Conservation (phyloP, 805 yeast genomes). For the Metschnikowia corniflorae region DNA sequence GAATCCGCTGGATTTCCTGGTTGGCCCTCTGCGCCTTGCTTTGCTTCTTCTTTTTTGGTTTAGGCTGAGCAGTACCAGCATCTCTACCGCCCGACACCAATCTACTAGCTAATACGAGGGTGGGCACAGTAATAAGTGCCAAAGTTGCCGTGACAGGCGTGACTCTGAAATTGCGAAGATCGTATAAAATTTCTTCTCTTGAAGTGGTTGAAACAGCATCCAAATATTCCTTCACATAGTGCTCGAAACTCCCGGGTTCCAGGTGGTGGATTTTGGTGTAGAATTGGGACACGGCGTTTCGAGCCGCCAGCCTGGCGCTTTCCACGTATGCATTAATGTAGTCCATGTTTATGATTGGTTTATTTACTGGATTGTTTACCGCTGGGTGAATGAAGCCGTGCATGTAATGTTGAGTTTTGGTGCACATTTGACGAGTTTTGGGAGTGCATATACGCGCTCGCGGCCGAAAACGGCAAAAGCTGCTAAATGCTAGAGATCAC, state of each 20-base stretch:
- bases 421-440: too few relatives aligned
- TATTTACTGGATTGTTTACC: too few relatives aligned
- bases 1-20: conserved; percentile 34
- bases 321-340: conserved; percentile 6
- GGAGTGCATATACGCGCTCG: too few relatives aligned
- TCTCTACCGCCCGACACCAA: conserved; percentile 13
- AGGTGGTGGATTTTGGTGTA: conserved; percentile 4
- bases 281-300: conserved; percentile 3
- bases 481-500: too few relatives aligned
- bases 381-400: too few relatives aligned
- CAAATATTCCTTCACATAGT: conserved; percentile 12
- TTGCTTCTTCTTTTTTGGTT: conserved; percentile 34
- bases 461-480: too few relatives aligned
- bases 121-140: conserved; percentile 28
- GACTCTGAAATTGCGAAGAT: conserved; percentile 26
- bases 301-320: conserved; percentile 7
- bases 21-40: conserved; percentile 41
- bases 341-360: conserved; percentile 11
- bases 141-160: conserved; percentile 35
- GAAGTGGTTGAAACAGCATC: conserved; percentile 13
- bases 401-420: too few relatives aligned
- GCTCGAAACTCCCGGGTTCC: conserved; percentile 5
- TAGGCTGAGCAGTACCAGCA: conserved; percentile 13
- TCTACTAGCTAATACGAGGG: conserved; percentile 23
- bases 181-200: conserved; percentile 26